Evolutionary conservation across 345 rosid genomes (phyloP).

Genomic region (Viola odorata): DNA sequence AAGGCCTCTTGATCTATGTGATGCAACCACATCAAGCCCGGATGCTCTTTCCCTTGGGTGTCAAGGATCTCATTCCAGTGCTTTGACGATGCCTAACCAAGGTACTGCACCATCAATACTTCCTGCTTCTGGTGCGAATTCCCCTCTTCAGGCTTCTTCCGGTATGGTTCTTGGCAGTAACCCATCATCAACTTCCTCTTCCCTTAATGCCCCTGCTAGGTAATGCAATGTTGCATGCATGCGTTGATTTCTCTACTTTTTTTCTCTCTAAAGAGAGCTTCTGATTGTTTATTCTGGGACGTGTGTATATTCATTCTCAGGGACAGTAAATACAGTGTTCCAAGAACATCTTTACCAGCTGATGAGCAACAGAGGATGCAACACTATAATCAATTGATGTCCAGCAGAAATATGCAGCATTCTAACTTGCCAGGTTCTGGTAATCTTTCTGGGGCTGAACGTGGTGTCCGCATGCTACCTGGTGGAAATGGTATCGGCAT

Average conservation of each 20-base stretch:
- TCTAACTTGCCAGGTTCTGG: conserved; percentile 64
- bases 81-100: conserved; percentile 58
- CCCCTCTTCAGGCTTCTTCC: conserved; percentile 58
- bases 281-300: background rate
- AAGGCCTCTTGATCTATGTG: conserved; percentile 96
- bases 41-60: conserved; percentile 54
- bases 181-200: conserved; percentile 51
- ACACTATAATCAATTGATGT: conserved; percentile 57
- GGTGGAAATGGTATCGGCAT: conserved; percentile 72
- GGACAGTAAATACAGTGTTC: conserved; percentile 71
- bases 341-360: conserved; percentile 60
- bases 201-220: conserved; percentile 57
- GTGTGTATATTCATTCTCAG: conserved; percentile 25
- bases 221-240: conserved; percentile 24
- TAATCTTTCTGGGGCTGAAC: conserved; percentile 59
- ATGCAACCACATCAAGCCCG: conserved; percentile 51
- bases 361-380: conserved; percentile 85
- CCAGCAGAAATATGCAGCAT: conserved; percentile 69
- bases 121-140: conserved; percentile 58
- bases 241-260: background rate
- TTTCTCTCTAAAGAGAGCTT: too few species aligned
- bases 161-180: conserved; percentile 56
- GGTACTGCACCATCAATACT: conserved; percentile 54
- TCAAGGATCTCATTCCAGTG: conserved; percentile 53
- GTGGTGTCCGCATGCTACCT: conserved; percentile 49